Percentiles rank a stretch among this genome's conserved stretches.
phyloP scores from a whole-genome alignment of 2,329 filamentous ascomycete species.

The Nemania serpens region DNA sequence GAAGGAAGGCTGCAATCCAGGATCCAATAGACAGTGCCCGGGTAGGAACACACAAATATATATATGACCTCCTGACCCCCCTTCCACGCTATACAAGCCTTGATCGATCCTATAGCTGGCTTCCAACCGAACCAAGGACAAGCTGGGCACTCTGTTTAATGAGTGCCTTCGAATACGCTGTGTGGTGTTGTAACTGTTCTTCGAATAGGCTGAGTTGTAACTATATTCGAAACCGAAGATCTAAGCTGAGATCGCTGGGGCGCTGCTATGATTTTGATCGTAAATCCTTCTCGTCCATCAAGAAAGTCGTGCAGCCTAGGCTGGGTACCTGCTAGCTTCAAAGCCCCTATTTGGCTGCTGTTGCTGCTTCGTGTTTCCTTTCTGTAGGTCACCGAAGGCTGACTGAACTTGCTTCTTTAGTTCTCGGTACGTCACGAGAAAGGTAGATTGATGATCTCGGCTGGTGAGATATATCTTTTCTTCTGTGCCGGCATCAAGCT shows the following conservation, averaged over 20 bases:
- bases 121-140: constrained; percentile 3
- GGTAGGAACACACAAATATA: constrained; percentile 24
- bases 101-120: constrained; percentile 18
- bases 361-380: constrained; percentile 42
- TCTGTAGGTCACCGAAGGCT: constrained; percentile 63
- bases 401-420: constrained; percentile 68
- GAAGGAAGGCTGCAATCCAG: constrained; percentile 14
- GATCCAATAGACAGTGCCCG: constrained; percentile 20
- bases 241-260: background rate
- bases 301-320: background rate
- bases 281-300: background rate
- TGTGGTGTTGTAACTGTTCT: background rate
- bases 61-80: constrained; percentile 17
- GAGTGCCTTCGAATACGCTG: background rate
- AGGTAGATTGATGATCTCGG: constrained; percentile 86
- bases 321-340: background rate
- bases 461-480: constrained; percentile 86
- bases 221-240: background rate
- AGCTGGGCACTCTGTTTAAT: background rate
- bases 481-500: constrained; percentile 86
- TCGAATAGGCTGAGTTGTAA: background rate
- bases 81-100: constrained; percentile 27
- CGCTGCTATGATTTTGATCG: background rate
- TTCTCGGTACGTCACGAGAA: constrained; percentile 90
- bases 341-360: constrained; percentile 31